Percentiles rank a stretch among this genome's conserved stretches.
Evolutionary conservation across 192 early-diverging fungal genomes (phyloP).

Genomic region (Coemansia sp.): DNA sequence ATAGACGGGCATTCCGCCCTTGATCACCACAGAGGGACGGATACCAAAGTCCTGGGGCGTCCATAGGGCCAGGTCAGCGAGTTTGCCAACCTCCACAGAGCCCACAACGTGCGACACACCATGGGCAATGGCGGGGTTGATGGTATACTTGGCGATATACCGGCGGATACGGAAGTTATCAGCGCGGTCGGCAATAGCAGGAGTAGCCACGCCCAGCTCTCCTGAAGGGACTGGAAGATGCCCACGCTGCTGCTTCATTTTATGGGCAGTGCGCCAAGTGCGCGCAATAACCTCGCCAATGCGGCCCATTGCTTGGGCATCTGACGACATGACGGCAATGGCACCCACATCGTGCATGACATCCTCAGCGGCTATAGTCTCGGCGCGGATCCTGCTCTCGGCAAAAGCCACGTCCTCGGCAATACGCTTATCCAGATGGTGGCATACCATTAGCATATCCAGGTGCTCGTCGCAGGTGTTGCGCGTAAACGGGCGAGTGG

Average conservation of each 20-base stretch:
- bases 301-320: constrained; percentile 96
- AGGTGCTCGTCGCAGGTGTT: constrained; percentile 98
- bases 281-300: constrained; percentile 89
- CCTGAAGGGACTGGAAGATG: constrained; percentile 45
- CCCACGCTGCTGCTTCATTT: constrained; percentile 86
- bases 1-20: constrained; percentile 84
- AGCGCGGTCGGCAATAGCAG: constrained; percentile 51
- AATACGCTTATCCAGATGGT: constrained; percentile 88
- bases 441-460: constrained; percentile 99
- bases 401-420: constrained; percentile 98
- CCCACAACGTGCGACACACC: constrained; percentile 87
- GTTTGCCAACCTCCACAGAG: constrained; percentile 88
- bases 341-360: constrained; percentile 94
- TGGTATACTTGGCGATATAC: constrained; percentile 96
- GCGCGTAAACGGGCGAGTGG: constrained; percentile 89
- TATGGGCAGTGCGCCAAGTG: constrained; percentile 95
- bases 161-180: constrained; percentile 89
- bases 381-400: constrained; percentile 90
- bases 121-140: constrained; percentile 92
- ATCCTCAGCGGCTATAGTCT: constrained; percentile 97
- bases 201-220: constrained; percentile 26
- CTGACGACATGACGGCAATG: constrained; percentile 90
- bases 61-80: constrained; percentile 93
- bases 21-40: constrained; percentile 83
- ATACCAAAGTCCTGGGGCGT: constrained; percentile 82